Base-by-base conservation (phyloP, 179 eudicot genomes). In the Carnegiea gigantea region DNA sequence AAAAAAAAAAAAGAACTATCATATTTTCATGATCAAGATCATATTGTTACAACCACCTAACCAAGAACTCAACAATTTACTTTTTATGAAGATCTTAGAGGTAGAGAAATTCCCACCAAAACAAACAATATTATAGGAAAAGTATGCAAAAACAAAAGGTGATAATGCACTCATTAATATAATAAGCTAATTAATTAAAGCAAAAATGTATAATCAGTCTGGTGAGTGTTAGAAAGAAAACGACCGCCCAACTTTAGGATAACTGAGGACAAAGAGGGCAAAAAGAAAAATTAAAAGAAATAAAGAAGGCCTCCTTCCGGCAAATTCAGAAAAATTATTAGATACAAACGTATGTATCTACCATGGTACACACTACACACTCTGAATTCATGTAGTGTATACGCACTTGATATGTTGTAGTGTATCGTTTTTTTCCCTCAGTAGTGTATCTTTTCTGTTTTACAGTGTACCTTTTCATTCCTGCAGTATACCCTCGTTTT, bases 231-330 rank as follows among this genome's bases (percentile, higher is more conserved):
- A 65, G 70, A 28, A 30, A 67, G 72, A 67, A 67, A 67, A 67
- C 72, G 72, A 67, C 72, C 72, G 28, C 72, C 72, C 72, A 67
- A 67, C 72, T 28, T 13, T 23, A 1, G 72, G 72, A 67, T 14
- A 67, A 67, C 13, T 28, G 13, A 26, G 18, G 21, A 26, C 38
- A 17, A 14, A 26, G 15, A 65, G 15, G 70, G 6, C 26, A 65
- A 36, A 65, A 17, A 65, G 44, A 40, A 7, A 62, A 57, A 57
- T n/a, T 62, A 62, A 57, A 15, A 53, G 4, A 57, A 57, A 20
- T 9, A 57, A 57, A 57, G 18, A 57, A 57, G 6, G 62, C 62
- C 28, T 62, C 2, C 36, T 33, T 33, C 36, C 36, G 36, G 2
- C 36, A 33, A 33, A 33, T 33, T 33, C 36, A 2, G 30, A 28